Evolutionary conservation across 1,284 basidiomycete species (phyloP), one percentile per base, ranked within the genome.

Genomic region (Cryptococcus deneoformans): DNA sequence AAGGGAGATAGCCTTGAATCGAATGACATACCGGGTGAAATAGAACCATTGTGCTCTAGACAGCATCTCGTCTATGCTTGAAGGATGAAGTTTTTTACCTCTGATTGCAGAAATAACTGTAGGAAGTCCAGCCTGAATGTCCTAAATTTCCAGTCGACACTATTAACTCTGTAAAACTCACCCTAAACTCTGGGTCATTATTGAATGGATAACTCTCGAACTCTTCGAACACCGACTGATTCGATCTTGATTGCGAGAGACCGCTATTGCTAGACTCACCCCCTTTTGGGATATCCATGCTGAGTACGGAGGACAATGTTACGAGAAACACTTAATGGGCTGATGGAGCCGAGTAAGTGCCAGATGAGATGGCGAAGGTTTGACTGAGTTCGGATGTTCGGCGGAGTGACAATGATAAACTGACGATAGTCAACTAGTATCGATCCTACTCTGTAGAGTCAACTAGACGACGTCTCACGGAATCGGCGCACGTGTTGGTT

Each of bases 1-100:
- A 24, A 16, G 20, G 12, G 20, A 9, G 52, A 12, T 37, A 49
- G 29, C 5, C 29, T 29, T 5, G 5, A 29, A 29, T 29, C 29
- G 29, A 29, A 29, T 1, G 45, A 58, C 63, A 50, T 49, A 71
- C 70, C 66, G 52, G 5, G 64, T 69, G 53, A 69, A 75, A 62
- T 72, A 75, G 60, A 71, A 73, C 73, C 73, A 75, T 51, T 75
- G 73, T 34, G 73, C 72, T 36, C 67, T 60, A 14, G 62, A 69
- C 5, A 75, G 71, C 46, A 70, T 63, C 46, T 70, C 68, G 63
- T 75, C 73, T 24, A 75, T 73, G n/a, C 66, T 56, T 14, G 47
- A 50, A 20, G 55, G 57, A 35, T 38, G 56, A 36, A 57, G 58
- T 44, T 68, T 65, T 29, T 55, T 53, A 8, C 64, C 67, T 49